Evolutionary conservation across 164 flowering plant genomes (phyloP).

Genomic region (Piper longum): DNA sequence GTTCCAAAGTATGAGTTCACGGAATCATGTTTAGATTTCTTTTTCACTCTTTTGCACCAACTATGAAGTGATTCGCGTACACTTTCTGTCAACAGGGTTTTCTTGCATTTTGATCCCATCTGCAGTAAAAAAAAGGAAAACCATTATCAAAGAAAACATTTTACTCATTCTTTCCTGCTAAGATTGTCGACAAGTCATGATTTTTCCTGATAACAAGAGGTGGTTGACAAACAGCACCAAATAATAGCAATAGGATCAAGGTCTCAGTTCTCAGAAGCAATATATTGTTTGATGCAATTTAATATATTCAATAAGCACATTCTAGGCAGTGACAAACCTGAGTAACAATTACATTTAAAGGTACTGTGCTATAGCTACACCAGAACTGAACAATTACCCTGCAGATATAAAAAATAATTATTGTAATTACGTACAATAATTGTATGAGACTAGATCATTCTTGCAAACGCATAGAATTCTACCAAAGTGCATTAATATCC

Average conservation of each 20-base stretch:
- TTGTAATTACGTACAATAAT: too few relatives aligned
- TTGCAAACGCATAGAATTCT: too few relatives aligned
- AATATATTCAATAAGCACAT: too few relatives aligned
- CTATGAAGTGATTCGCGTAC: slow-evolving; percentile 84
- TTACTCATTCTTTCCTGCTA: neutral
- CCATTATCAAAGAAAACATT: neutral
- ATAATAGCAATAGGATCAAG: neutral
- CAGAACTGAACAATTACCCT: slow-evolving; percentile 81
- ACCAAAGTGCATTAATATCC: too few relatives aligned
- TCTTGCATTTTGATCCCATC: slow-evolving; percentile 79
- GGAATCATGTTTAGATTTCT: slow-evolving; percentile 41
- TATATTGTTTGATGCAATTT: neutral
- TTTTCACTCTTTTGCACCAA: slow-evolving; percentile 84
- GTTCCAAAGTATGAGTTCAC: slow-evolving; percentile 22
- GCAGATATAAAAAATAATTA: slow-evolving; percentile 12
- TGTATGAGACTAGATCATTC: too few relatives aligned
- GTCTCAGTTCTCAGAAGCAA: neutral
- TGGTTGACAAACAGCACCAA: neutral
- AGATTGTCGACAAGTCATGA: neutral
- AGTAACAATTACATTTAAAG: slow-evolving; percentile 66
- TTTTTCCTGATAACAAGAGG: neutral
- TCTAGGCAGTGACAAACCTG: slow-evolving; percentile 33
- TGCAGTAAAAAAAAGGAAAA: slow-evolving; percentile 11
- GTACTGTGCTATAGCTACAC: slow-evolving; percentile 88
- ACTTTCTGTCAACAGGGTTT: slow-evolving; percentile 67